Evolutionary conservation across 192 early-diverging fungal genomes (phyloP).

Genomic region (Backusella circina): DNA sequence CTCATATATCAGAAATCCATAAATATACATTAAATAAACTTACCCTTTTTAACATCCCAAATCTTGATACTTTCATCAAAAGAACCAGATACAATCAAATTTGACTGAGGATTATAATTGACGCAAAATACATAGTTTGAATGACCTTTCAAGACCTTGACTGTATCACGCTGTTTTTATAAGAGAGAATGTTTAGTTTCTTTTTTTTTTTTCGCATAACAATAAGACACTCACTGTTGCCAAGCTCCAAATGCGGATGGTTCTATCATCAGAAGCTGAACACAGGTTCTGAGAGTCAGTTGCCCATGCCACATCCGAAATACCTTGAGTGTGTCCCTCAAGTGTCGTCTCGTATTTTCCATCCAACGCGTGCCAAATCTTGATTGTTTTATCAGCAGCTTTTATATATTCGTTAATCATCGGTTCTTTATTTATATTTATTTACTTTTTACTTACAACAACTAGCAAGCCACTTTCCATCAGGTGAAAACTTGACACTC

Average conservation of each 20-base stretch:
- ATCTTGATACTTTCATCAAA: constrained; percentile 97
- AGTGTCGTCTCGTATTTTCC: constrained; percentile 83
- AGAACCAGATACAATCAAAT: constrained; percentile 93
- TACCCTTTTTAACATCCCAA: constrained; percentile 92
- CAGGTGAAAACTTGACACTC: constrained; percentile 96
- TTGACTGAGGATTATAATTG: constrained; percentile 92
- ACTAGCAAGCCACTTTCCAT: constrained; percentile 95
- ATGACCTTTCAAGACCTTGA: constrained; percentile 84
- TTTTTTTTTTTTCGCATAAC: too few species aligned
- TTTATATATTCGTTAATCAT: neutral
- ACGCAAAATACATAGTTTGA: constrained; percentile 98
- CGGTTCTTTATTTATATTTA: neutral
- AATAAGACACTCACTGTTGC: constrained; percentile 55
- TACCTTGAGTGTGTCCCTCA: constrained; percentile 87
- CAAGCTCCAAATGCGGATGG: constrained; percentile 90
- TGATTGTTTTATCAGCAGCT: constrained; percentile 95
- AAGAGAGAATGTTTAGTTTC: neutral
- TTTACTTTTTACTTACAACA: constrained; percentile 54
- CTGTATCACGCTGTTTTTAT: constrained; percentile 55
- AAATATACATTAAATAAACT: too few species aligned
- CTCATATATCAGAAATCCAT: neutral
- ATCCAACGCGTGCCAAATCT: constrained; percentile 88
- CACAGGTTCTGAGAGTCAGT: constrained; percentile 85
- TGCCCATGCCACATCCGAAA: constrained; percentile 97
- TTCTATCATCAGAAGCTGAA: constrained; percentile 94